phyloP scores from a whole-genome alignment of 306 rosid genomes.

The Cucumis hystrix region DNA sequence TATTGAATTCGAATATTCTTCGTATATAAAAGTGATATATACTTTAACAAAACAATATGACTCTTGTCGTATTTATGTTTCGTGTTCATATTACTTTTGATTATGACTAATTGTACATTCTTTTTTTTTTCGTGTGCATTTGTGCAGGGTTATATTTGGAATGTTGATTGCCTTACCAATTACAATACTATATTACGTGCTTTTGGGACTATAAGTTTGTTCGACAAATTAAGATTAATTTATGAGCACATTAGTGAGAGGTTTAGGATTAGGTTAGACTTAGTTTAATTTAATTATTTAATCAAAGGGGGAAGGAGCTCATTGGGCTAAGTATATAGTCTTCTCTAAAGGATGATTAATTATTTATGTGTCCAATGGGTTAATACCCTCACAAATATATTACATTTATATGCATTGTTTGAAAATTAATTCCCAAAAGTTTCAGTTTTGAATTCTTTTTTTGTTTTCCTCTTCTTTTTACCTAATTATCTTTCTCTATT shows the following conservation, averaged over 20 bases:
- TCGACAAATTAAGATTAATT: neutral
- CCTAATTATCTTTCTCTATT: too few species aligned
- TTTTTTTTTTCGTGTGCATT: neutral
- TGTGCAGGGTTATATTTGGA: constrained; percentile 76
- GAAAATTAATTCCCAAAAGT: neutral
- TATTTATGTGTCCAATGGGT: constrained; percentile 1
- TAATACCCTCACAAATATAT: neutral
- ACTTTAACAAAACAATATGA: too few species aligned
- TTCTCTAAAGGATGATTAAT: neutral
- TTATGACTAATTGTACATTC: too few species aligned
- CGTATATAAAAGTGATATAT: too few species aligned
- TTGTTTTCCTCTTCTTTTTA: neutral
- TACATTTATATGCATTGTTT: neutral
- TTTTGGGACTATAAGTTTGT: constrained; percentile 27
- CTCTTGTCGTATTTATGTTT: too few species aligned
- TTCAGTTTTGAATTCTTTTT: neutral
- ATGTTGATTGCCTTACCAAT: constrained; percentile 80
- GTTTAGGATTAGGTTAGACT: neutral
- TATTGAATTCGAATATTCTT: too few species aligned
- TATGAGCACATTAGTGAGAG: neutral
- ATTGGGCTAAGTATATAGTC: neutral
- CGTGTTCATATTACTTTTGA: too few species aligned
- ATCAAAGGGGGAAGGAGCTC: neutral
- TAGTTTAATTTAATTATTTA: neutral
- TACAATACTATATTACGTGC: constrained; percentile 67